Evolutionary conservation across 371 early-diverging fungal species (phyloP), one percentile per base, ranked within the genome.

Genomic region (Mucor piriformis): DNA sequence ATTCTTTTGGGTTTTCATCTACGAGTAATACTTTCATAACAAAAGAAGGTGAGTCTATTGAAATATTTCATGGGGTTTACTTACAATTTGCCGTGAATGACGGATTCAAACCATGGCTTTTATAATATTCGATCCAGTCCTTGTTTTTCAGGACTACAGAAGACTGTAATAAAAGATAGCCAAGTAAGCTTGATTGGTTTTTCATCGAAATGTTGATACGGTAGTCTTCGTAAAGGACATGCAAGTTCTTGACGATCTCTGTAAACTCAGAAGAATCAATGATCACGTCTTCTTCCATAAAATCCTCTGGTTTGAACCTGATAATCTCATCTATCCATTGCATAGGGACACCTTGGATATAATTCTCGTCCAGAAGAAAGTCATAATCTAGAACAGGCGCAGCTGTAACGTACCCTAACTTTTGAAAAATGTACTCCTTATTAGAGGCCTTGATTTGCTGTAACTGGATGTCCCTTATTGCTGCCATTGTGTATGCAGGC

Each of bases 211-310:
- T 61, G 29, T 81, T 72, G 25, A 88, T 58, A 12, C 81, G 83
- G 24, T 86, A 70, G 44, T 91, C 87, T 57, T 90, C 87, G 55
- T 82, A 84, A 8, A 87, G 69, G 0, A 90, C 64, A 64, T 91
- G 91, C 2, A 91, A 54, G 18, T 74, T 72, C 6, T 70, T 67
- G 18, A 87, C 57, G 27, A 77, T 74, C 2, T 57, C 50, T 0
- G 21, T 15, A 44, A 64, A 42, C 3, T 42, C 50, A 5, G 37
- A 16, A 0, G 44, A 7, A 42, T 54, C 54, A 23, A 59, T 18
- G 13, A 24, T 11, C 4, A 46, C 3, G 2, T 24, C 12, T 46
- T 46, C 46, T 5, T 46, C 46, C 24, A 40, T 16, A 43, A 10
- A 20, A 21, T 46, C 35, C 2, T 44, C 46, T 24, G 47, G 10